A percentile compares a stretch with the other conserved stretches of the same genome.
These are phyloP conservation scores for Pulveroboletus sp. DNA, from an alignment of 768 basidiomycete species.

Conservation along the genomic window DNA sequence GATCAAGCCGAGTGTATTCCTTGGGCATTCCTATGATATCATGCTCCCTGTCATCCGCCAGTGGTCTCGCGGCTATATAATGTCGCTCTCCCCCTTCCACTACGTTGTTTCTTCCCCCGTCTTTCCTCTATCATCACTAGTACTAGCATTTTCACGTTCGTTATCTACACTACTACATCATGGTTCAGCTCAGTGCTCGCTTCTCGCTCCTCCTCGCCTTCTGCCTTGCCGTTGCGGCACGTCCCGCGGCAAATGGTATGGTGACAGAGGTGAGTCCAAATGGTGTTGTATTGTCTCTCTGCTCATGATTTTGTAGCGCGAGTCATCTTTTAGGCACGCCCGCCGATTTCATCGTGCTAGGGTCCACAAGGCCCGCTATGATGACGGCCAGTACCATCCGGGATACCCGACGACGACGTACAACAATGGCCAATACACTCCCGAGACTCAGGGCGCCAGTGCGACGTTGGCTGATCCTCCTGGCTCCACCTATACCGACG, in stretches of 20 bases:
- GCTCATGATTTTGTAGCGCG: constrained; percentile 11
- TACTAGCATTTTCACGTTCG: constrained; percentile 18
- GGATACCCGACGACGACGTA: constrained; percentile 14
- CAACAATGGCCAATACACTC: constrained; percentile 13
- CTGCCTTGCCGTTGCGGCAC: constrained; percentile 21
- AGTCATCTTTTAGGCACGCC: constrained; percentile 1
- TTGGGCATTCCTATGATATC: constrained; percentile 13
- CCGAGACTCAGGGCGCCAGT: background rate
- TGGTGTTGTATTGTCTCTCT: background rate
- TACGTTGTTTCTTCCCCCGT: constrained; percentile 1
- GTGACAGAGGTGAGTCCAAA: constrained; percentile 9
- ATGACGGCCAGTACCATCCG: constrained; percentile 22
- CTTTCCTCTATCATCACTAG: constrained; percentile 13
- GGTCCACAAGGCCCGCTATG: constrained; percentile 10
- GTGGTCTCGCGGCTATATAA: constrained; percentile 22
- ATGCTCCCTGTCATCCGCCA: constrained; percentile 12
- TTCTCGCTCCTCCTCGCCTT: constrained; percentile 28
- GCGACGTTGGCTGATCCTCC: background rate
- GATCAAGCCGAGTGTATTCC: constrained; percentile 2
- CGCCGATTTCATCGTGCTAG: constrained; percentile 13
- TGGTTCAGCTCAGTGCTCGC: constrained; percentile 27
- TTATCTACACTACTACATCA: constrained; percentile 26
- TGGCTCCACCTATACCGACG: constrained; percentile 4
- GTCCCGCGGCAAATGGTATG: constrained; percentile 5
- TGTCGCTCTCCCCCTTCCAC: background rate